These are phyloP conservation scores for Alternaria metachromatica DNA, from an alignment of 2,329 filamentous ascomycete species.

Conservation along the genomic window DNA sequence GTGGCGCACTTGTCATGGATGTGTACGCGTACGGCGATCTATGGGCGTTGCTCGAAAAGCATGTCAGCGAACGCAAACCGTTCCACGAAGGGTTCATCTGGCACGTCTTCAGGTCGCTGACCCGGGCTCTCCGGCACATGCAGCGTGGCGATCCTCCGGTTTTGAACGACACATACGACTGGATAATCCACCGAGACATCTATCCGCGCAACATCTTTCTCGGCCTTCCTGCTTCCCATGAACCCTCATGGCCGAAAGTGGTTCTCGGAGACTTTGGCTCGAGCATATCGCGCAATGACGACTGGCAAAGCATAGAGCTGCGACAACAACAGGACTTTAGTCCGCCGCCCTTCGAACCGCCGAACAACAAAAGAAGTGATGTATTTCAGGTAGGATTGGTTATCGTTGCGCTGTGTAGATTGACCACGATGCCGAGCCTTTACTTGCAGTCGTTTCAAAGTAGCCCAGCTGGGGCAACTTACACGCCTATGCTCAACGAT, in stretches of 20 bases:
- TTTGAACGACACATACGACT: neutral
- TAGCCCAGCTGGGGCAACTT: neutral
- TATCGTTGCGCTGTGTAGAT: neutral
- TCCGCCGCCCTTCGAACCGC: neutral
- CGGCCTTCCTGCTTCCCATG: neutral
- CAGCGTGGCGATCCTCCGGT: neutral
- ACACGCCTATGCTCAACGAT: neutral
- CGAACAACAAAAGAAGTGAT: neutral
- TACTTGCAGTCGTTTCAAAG: too few species aligned
- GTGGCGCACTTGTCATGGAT: neutral
- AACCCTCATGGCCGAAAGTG: neutral
- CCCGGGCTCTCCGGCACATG: neutral
- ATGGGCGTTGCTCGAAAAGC: neutral
- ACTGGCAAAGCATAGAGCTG: neutral
- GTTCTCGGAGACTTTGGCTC: neutral
- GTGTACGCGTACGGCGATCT: neutral
- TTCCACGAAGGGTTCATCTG: neutral
- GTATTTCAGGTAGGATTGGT: neutral
- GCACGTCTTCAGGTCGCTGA: neutral
- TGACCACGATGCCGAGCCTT: neutral
- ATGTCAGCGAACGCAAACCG: neutral
- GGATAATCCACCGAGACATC: neutral
- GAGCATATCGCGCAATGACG: fast-evolving
- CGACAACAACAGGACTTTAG: neutral
- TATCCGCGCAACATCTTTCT: neutral